Evolutionary conservation across 352 stramenopile genomes (phyloP).

Genomic region (Pythium dissotocum): DNA sequence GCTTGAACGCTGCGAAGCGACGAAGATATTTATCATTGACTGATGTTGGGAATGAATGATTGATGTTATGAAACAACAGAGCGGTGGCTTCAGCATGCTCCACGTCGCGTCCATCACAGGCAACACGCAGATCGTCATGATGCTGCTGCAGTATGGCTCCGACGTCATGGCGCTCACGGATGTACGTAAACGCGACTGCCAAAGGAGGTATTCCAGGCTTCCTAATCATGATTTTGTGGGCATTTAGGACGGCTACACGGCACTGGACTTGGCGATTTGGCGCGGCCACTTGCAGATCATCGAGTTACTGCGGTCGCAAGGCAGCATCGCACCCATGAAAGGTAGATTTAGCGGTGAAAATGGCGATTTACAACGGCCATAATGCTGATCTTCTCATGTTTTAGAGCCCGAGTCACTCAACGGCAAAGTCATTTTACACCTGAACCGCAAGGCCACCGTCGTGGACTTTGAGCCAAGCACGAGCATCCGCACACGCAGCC

Average conservation of each 20-base stretch:
- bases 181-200: slow-evolving; percentile 28
- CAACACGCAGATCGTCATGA: slow-evolving; percentile 88
- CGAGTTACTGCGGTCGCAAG: slow-evolving; percentile 76
- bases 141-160: slow-evolving; percentile 78
- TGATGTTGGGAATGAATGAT: background rate
- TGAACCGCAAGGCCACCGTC: slow-evolving; percentile 71
- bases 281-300: slow-evolving; percentile 83
- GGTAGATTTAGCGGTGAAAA: slow-evolving; percentile 25
- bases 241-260: slow-evolving; percentile 73
- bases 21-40: background rate
- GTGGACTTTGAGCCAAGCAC: slow-evolving; percentile 83
- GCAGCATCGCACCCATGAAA: slow-evolving; percentile 84
- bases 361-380: background rate
- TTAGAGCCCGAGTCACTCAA: slow-evolving; percentile 80
- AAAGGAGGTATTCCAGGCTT: background rate
- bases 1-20: background rate
- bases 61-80: slow-evolving; percentile 27
- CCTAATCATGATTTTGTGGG: background rate
- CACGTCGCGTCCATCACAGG: slow-evolving; percentile 73
- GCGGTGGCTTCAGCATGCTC: slow-evolving; percentile 80
- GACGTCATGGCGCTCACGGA: slow-evolving; percentile 79
- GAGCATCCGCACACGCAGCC: slow-evolving; percentile 68
- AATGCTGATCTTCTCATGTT: slow-evolving; percentile 1
- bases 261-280: slow-evolving; percentile 82
- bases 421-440: slow-evolving; percentile 66